Evolutionary conservation across 2,329 filamentous ascomycete species (phyloP).

Genomic region (Colletotrichum limetticola): DNA sequence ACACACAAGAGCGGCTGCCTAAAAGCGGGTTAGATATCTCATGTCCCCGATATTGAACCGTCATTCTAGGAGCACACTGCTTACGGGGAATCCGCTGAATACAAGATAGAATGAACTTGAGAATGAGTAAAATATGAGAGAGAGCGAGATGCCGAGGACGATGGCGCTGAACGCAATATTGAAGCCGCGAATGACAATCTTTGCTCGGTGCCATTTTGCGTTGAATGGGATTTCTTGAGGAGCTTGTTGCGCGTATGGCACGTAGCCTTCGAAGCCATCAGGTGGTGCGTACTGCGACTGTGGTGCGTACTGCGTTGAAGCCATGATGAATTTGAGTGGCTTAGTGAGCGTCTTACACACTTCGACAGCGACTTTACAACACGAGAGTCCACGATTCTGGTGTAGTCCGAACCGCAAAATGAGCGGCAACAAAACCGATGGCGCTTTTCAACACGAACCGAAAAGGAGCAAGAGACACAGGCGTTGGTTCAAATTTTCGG

Average conservation of each 20-base stretch:
- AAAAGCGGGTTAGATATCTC: background rate
- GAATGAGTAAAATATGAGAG: background rate
- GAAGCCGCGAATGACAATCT: conserved; percentile 43
- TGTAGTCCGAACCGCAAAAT: background rate
- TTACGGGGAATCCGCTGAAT: conserved; percentile 12
- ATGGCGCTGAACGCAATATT: conserved; percentile 41
- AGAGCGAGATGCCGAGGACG: conserved; percentile 23
- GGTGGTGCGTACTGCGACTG: conserved; percentile 1
- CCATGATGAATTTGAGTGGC: background rate
- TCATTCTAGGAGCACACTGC: background rate
- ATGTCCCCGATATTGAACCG: background rate
- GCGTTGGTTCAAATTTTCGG: background rate
- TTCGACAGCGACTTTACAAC: background rate
- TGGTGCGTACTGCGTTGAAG: background rate
- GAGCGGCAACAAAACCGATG: background rate
- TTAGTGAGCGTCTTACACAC: background rate
- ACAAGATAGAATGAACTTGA: background rate
- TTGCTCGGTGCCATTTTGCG: conserved; percentile 43
- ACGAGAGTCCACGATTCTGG: background rate
- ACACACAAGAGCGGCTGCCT: conserved; percentile 48
- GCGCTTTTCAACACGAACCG: background rate
- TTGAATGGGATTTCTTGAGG: conserved; percentile 12
- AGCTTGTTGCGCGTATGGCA: conserved; percentile 14
- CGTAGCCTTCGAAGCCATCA: conserved; percentile 23
- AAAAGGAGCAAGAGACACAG: conserved; percentile 2